Evolutionary conservation across 75 land plant species (phyloP), one percentile per base, ranked within the genome.

Genomic region (Pseudotsuga menziesii): DNA sequence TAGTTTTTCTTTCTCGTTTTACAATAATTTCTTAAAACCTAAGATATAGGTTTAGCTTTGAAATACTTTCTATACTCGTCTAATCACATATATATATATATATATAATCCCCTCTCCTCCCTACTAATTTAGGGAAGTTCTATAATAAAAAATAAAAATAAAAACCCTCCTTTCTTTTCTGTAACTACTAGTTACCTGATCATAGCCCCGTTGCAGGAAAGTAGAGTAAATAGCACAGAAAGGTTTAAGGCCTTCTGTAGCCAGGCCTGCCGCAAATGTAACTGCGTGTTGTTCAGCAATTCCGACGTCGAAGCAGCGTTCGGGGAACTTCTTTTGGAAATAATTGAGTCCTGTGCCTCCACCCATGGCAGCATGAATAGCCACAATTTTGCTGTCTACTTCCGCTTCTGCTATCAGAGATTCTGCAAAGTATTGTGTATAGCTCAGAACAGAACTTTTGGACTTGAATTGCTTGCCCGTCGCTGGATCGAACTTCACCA

Each of bases 261-360:
- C 94, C n/a, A 94, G 80, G 39, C 97, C 97, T 8, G 97, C 97
- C 20, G 97, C 97, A 82, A 94, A 94, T 48, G 97, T 94, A 57
- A 94, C 94, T 6, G 92, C 97, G 78, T 93, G 96, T 78, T 93
- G 96, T 74, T 93, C 96, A 2, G 96, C 96, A 63, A 93, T 93
- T 5, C 97, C 97, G 61, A 94, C 97, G 77, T 94, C 97, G 76
- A 94, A 94, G 76, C 97, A 94, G 52, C 97, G 75, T 0, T 48
- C 54, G 3, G 75, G 85, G 66, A 80, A 83, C 2, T 72, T 60
- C 56, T 80, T 80, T 57, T 80, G 82, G 82, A 83, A 83, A 26
- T 61, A 32, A 61, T 83, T 80, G 19, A 83, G 74, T 61, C 85
- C 85, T 16, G 85, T 83, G 6, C 85, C 85, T n/a, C 85, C 82